Percentiles rank a stretch among this genome's conserved stretches.
phyloP scores from a whole-genome alignment of 768 basidiomycete genomes.

The Sporobolomyces pararoseus region DNA sequence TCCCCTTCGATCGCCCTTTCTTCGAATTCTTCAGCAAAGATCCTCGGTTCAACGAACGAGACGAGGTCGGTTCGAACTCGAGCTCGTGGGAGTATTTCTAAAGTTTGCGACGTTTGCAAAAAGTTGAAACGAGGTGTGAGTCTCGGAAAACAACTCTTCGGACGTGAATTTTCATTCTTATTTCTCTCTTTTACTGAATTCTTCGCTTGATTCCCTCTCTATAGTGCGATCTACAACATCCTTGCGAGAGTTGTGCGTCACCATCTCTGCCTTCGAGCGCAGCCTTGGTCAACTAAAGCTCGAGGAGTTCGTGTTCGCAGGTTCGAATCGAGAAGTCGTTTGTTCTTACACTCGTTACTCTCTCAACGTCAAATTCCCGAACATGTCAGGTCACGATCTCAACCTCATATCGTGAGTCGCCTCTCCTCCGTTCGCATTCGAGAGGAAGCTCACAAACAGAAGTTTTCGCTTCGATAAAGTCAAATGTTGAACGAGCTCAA shows the following conservation, averaged over 20 bases:
- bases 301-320: neutral
- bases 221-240: neutral
- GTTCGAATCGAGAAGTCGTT: neutral
- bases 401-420: neutral
- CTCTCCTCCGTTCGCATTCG: neutral
- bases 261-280: neutral
- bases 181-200: no score
- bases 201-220: no score
- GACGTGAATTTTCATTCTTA: no score
- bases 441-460: neutral
- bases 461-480: neutral
- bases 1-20: no score
- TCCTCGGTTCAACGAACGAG: no score
- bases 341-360: neutral
- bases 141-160: neutral
- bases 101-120: neutral
- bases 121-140: neutral
- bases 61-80: no score
- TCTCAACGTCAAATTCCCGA: neutral
- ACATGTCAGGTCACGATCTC: neutral
- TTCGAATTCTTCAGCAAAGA: no score
- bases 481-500: neutral
- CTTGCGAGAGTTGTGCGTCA: neutral
- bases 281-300: neutral
- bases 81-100: neutral